A percentile compares a stretch with the other conserved stretches of the same genome.
Conservation (phyloP, 2,329 filamentous ascomycete genomes). For the Ambrosiella beaveri region DNA sequence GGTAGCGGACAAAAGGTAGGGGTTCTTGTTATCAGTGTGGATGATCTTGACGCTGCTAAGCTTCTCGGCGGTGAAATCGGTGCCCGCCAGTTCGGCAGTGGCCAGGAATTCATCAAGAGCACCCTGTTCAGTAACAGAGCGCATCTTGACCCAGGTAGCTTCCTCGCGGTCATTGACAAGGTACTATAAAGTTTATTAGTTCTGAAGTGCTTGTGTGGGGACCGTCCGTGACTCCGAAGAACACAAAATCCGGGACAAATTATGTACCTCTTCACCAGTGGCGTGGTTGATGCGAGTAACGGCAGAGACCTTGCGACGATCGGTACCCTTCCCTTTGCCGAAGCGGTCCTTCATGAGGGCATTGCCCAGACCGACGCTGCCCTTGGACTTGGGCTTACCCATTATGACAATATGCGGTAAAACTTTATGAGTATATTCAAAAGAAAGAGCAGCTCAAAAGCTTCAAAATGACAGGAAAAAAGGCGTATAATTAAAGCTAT, state of each 20-base stretch:
- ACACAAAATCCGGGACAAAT: background rate
- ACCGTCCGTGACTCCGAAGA: background rate
- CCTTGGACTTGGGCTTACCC: conserved; percentile 75
- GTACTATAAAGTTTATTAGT: conserved; percentile 37
- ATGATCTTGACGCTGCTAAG: conserved; percentile 99
- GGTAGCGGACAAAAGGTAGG: conserved; percentile 68
- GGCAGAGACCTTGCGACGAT: conserved; percentile 52
- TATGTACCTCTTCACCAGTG: conserved; percentile 52
- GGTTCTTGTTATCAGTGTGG: conserved; percentile 88
- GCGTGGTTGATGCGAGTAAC: conserved; percentile 55
- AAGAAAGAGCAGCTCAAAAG: background rate
- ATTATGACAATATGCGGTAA: conserved; percentile 24
- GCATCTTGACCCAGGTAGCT: conserved; percentile 97
- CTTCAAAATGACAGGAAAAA: background rate
- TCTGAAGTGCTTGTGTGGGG: background rate
- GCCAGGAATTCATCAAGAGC: conserved; percentile 92
- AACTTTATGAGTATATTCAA: background rate
- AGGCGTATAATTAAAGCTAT: background rate
- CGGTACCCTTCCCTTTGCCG: conserved; percentile 73
- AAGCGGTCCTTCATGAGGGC: conserved; percentile 98
- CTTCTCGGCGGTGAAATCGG: conserved; percentile 97
- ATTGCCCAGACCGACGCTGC: conserved; percentile 85
- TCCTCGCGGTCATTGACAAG: conserved; percentile 82
- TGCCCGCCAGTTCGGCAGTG: conserved; percentile 91
- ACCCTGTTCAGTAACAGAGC: conserved; percentile 91